Percentiles rank a stretch among this genome's conserved stretches.
phyloP scores from a whole-genome alignment of 1,139 yeast genomes.

The Arxiozyma slooffiae region DNA sequence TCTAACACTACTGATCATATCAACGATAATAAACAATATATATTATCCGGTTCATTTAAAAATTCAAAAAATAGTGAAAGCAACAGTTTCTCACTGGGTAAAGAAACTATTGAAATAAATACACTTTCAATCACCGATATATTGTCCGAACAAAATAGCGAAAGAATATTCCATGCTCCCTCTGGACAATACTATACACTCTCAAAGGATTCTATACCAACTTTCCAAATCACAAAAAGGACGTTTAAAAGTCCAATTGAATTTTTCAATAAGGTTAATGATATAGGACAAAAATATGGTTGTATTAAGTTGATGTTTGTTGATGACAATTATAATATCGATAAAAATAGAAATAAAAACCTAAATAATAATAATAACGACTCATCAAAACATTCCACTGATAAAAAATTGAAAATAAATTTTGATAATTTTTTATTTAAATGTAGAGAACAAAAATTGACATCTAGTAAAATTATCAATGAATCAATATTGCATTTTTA shows the following conservation, averaged over 20 bases:
- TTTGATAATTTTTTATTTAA: conserved; percentile 49
- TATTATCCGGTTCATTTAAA: neutral
- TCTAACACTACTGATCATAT: neutral
- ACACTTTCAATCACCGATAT: neutral
- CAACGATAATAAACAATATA: neutral
- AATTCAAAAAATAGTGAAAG: neutral
- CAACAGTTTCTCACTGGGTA: neutral
- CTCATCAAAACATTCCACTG: neutral
- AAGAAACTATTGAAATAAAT: neutral
- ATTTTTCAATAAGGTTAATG: conserved; percentile 41
- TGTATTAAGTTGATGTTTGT: conserved; percentile 49
- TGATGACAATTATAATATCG: neutral
- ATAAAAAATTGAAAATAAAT: conserved; percentile 28
- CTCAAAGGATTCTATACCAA: conserved; percentile 32
- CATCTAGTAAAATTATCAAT: conserved; percentile 31
- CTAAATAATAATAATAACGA: neutral
- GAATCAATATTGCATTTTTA: conserved; percentile 32
- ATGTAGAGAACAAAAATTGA: conserved; percentile 44
- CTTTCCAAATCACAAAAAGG: conserved; percentile 37
- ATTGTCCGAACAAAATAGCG: neutral
- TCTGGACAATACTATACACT: conserved; percentile 16
- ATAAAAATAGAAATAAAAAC: no score
- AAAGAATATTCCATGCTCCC: conserved; percentile 9
- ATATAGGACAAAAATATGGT: conserved; percentile 47
- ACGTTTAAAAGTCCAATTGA: conserved; percentile 37